phyloP scores from a whole-genome alignment of 306 rosid genomes.

The Parietaria judaica region DNA sequence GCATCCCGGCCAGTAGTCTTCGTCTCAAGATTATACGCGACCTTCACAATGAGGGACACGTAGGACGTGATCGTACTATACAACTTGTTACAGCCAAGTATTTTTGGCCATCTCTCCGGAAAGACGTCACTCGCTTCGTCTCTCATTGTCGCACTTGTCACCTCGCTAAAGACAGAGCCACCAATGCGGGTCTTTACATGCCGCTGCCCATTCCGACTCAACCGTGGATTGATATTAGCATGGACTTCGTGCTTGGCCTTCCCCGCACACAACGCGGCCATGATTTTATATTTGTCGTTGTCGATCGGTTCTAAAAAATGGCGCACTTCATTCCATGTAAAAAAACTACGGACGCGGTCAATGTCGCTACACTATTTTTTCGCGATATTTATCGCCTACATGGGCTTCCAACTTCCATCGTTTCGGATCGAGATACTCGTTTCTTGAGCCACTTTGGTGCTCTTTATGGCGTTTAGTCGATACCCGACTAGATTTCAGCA shows the following conservation, averaged over 20 bases:
- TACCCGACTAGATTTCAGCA: background rate
- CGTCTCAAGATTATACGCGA: background rate
- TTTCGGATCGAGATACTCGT: background rate
- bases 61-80: background rate
- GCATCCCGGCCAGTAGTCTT: background rate
- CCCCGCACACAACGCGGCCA: background rate
- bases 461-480: background rate
- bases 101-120: background rate
- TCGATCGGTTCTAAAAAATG: background rate
- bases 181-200: no score
- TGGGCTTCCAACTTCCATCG: background rate
- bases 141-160: background rate
- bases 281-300: background rate
- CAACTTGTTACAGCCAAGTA: background rate
- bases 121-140: background rate
- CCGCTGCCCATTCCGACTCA: background rate
- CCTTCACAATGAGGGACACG: constrained; percentile 1
- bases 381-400: background rate
- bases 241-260: background rate
- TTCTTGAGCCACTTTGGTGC: constrained; percentile 1
- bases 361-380: background rate
- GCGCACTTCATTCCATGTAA: no score
- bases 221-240: background rate
- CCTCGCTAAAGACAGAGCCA: no score
- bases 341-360: background rate